Base-by-base conservation (phyloP, 2,329 filamentous ascomycete species). In the Shiraia sp. region DNA sequence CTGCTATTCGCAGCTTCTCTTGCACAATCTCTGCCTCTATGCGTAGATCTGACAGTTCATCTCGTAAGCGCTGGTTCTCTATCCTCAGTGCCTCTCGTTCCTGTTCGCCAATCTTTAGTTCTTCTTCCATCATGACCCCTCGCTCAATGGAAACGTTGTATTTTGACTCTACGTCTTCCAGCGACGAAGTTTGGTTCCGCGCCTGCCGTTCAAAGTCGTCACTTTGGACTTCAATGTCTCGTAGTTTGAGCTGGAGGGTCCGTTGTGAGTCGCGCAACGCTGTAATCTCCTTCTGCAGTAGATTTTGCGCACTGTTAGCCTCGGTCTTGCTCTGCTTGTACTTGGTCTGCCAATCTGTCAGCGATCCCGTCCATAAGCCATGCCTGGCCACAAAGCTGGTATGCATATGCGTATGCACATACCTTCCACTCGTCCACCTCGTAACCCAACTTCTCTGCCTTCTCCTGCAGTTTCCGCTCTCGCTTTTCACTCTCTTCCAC, bases 371-470 rank as follows among this genome's bases (percentile, higher is more conserved):
- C 12, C 16, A 28, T 10, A 23, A 6, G 13, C 6, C 17, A 13
- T n/a, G 13, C 26, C 6, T 22, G 17, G 12, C 12, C 27, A 10
- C 12, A 4, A n/a, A 4, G 10, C 27, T 10, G 14, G 27, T 10
- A 29, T 29, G 27, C 27, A n/a, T n/a, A 13, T 29, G 27, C 27
- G 6, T n/a, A 13, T 15, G 12, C 28, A 65, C 81, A 70, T 75
- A 92, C 90, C 85, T 97, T 97, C 93, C 93, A 99, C 73, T 99
- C 93, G 44, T 97, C 90, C 1, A 93, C 91, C 70, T 97, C 91
- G 64, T 90, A 99, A 35, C 80, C 83, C 50, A 95, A 71, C 26
- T 79, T 80, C 70, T 97, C 92, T 1, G 89, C 87, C 75, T 92
- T 95, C 69, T 95, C 87, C 68, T 91, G 86, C 57, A 96, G 73